Base-by-base conservation (phyloP, 768 basidiomycete genomes). In the Cyclocybe cylindracea region DNA sequence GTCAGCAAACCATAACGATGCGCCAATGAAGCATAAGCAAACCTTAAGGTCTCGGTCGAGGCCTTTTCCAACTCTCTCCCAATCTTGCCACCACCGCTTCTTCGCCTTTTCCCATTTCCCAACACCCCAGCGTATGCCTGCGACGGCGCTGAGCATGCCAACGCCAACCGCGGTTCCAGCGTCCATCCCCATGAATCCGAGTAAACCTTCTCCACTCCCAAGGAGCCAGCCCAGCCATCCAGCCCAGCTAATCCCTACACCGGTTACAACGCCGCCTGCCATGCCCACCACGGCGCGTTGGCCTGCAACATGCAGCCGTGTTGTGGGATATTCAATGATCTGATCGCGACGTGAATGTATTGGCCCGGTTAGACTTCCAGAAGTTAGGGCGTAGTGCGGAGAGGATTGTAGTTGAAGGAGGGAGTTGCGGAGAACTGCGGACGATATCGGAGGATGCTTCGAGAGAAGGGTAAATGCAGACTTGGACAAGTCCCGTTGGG, bases 31-130 rank as follows among this genome's bases (percentile, higher is more conserved):
- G 35, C 18, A 18, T 13, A 6, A 14, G 53, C 74, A 39, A 62
- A 86, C 88, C 75, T 77, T 74, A 16, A 89, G 66, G 66, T 91
- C 87, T 40, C 87, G 74, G 41, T 78, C 74, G 35, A 89, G 70
- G 0, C 89, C 85, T 43, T 83, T 73, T 5, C 80, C 78, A 3
- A 89, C 73, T 44, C 89, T 74, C 14, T 60, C 61, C 75, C 83
- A 86, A 62, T 90, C 87, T 47, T 79, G 75, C 80, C 80, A 78
- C 87, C 88, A 92, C 53, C 70, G 71, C 50, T 67, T 70, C 64
- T 87, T 86, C 3, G 83, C 82, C 56, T 74, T 80, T 50, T 89
- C 86, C 87, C 88, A 91, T 52, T 72, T 73, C 10, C 81, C 78
- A 5, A 86, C 73, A 1, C 78, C 79, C 84, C 85, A 88, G 38